phyloP scores from a whole-genome alignment of 805 yeast genomes.

The Nematodospora valgi region DNA sequence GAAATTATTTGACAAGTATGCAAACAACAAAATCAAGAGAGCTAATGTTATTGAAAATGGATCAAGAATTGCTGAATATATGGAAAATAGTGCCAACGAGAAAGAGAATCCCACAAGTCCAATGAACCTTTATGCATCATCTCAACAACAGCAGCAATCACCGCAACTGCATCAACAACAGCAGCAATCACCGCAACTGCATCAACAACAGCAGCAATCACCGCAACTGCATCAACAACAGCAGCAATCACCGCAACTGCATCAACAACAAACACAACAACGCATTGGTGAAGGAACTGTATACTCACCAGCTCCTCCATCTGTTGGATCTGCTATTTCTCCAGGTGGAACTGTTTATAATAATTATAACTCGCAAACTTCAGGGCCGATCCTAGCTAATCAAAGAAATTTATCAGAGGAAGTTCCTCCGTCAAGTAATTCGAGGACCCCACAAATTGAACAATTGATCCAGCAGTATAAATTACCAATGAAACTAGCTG shows the following conservation, averaged over 20 bases:
- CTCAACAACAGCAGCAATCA: conserved; percentile 2
- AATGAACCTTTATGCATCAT: conserved; percentile 3
- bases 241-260: conserved; percentile 1
- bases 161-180: conserved; percentile 1
- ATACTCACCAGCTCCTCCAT: conserved; percentile 13
- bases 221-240: conserved; percentile 2
- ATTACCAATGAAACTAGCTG: conserved; percentile 8
- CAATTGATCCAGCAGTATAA: conserved; percentile 33
- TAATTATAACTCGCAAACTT: conserved; percentile 7
- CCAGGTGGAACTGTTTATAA: conserved; percentile 23
- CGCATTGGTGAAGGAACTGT: neutral
- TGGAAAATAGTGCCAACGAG: conserved; percentile 23
- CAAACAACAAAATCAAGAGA: conserved; percentile 39
- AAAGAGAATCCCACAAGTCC: neutral
- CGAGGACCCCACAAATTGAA: conserved; percentile 23
- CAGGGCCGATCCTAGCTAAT: conserved; percentile 7
- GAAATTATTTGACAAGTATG: conserved; percentile 39
- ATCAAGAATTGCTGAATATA: conserved; percentile 35
- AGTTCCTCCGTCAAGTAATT: conserved; percentile 1
- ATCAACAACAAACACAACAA: neutral
- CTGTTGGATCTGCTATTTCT: conserved; percentile 22
- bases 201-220: conserved; percentile 4
- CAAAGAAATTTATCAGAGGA: neutral
- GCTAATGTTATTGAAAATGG: conserved; percentile 38
- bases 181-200: neutral